Percentiles rank a stretch among this genome's conserved stretches.
Evolutionary conservation across 352 stramenopile species (phyloP).

Genomic region (Peronosclerospora sorghi): DNA sequence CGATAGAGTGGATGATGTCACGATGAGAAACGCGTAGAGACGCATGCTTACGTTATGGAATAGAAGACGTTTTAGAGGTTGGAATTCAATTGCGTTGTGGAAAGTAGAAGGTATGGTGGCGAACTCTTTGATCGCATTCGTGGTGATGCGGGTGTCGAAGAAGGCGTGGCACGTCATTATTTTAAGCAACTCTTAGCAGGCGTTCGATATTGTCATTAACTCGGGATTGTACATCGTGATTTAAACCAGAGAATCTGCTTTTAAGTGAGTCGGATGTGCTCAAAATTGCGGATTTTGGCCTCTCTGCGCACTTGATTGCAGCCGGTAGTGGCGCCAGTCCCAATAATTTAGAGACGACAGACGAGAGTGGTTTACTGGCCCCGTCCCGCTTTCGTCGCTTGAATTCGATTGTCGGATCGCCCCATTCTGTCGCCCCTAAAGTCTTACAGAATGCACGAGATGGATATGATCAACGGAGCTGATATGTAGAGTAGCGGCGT

Average conservation of each 20-base stretch:
- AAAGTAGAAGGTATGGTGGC: slow-evolving; percentile 69
- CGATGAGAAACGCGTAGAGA: too few relatives aligned
- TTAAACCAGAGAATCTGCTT: slow-evolving; percentile 95
- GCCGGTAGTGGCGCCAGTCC: slow-evolving; percentile 45
- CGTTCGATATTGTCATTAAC: slow-evolving; percentile 85
- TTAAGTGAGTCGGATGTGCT: slow-evolving; percentile 84
- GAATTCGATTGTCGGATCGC: slow-evolving; percentile 93
- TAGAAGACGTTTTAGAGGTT: too few relatives aligned
- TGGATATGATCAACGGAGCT: slow-evolving; percentile 86
- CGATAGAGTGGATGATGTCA: too few relatives aligned
- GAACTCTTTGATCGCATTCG: slow-evolving; percentile 92
- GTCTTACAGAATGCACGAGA: slow-evolving; percentile 85
- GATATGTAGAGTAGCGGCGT: slow-evolving; percentile 92
- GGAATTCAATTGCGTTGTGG: too few relatives aligned
- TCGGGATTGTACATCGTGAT: slow-evolving; percentile 91
- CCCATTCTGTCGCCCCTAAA: slow-evolving; percentile 94
- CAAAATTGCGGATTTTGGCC: slow-evolving; percentile 92
- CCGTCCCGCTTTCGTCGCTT: slow-evolving; percentile 73
- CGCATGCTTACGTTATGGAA: too few relatives aligned
- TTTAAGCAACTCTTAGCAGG: slow-evolving; percentile 85
- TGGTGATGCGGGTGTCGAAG: slow-evolving; percentile 69
- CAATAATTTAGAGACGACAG: slow-evolving; percentile 23
- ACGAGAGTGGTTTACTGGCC: slow-evolving; percentile 12
- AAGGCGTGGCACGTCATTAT: slow-evolving; percentile 73
- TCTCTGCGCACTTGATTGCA: slow-evolving; percentile 87